Evolutionary conservation across 2,329 filamentous ascomycete genomes (phyloP), one percentile per base, ranked within the genome.

Genomic region (Penicillium polonicum): DNA sequence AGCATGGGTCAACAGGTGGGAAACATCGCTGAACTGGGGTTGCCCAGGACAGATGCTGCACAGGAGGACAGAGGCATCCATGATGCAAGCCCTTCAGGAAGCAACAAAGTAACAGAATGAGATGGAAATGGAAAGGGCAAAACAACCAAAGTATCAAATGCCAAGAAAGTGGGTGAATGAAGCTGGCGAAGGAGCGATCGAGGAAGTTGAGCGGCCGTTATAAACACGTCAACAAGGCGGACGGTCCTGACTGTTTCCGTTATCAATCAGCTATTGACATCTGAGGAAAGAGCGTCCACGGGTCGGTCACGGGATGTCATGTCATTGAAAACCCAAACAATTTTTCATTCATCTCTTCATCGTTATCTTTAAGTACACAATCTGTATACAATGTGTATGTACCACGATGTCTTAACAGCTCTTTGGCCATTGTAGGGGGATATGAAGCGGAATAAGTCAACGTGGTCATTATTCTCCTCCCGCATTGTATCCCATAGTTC

Each of bases 1-100:
- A 61, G 97, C 85, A 71, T 97, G 93, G 13, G 93, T 97, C 70
- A 97, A 84, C 38, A 97, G 81, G 74, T 97, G 93, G 35, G 92
- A 96, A 44, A 92, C 82, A 74, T 97, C 93, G 55, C 91, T 96
- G 77, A 97, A 97, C 31, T 78, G 84, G 39, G 91, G 90, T 60
- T 83, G 83, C 65, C 88, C 90, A 36, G 89, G 88, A 72, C 93
- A 97, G 65, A 96, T 88, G 69, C 82, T 87, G 84, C 93, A 97
- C 65, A 85, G 78, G 48, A 97, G 85, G 56, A 89, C 86, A 58
- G 92, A 87, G 43, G 65, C 62, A 65, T 74, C 72, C 76, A 78
- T 36, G 50, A 58, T 61, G 52, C 63, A 60, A 61, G 53, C 13
- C 29, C 29, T n/a, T 9, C 17, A 48, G 45, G 45, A 48, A 35